Evolutionary conservation across 2,329 filamentous ascomycete genomes (phyloP).

Genomic region (Ilyonectria destructans): DNA sequence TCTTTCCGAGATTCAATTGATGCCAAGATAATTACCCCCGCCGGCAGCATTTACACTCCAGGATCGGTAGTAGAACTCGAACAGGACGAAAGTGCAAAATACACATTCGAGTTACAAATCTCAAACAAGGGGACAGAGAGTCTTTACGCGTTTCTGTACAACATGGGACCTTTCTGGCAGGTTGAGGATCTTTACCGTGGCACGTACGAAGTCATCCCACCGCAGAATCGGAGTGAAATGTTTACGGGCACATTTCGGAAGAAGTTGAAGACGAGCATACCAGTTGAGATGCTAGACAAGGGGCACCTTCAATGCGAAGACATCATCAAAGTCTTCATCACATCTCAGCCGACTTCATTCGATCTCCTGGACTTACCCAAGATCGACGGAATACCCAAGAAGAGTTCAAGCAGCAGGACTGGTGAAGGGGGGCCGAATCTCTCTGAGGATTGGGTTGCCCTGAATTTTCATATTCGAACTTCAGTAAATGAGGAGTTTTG

Average conservation of each 20-base stretch:
- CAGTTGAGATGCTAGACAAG: not conserved
- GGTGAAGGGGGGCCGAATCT: too few relatives aligned
- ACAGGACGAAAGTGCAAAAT: not conserved
- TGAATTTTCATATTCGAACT: too few relatives aligned
- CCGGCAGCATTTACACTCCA: not conserved
- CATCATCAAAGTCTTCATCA: conserved; percentile 33
- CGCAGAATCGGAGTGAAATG: not conserved
- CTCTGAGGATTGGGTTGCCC: too few relatives aligned
- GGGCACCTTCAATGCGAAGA: conserved; percentile 16
- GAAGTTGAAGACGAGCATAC: conserved; percentile 24
- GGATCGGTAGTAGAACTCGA: not conserved
- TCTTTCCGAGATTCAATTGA: conserved; percentile 1
- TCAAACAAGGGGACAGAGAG: not conserved
- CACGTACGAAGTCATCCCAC: not conserved
- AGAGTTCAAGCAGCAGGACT: too few relatives aligned
- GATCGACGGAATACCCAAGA: not conserved
- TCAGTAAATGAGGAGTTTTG: too few relatives aligned
- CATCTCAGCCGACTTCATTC: conserved; percentile 37
- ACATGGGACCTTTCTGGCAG: conserved; percentile 20
- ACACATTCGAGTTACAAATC: conserved; percentile 4
- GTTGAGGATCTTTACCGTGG: conserved; percentile 3
- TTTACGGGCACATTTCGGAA: not conserved
- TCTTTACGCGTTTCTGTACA: conserved; percentile 22
- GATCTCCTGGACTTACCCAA: conserved; percentile 27
- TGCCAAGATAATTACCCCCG: not conserved